Evolutionary conservation across 495 filamentous ascomycete species (phyloP), one percentile per base, ranked within the genome.

Genomic region (Penicillium goetzii): DNA sequence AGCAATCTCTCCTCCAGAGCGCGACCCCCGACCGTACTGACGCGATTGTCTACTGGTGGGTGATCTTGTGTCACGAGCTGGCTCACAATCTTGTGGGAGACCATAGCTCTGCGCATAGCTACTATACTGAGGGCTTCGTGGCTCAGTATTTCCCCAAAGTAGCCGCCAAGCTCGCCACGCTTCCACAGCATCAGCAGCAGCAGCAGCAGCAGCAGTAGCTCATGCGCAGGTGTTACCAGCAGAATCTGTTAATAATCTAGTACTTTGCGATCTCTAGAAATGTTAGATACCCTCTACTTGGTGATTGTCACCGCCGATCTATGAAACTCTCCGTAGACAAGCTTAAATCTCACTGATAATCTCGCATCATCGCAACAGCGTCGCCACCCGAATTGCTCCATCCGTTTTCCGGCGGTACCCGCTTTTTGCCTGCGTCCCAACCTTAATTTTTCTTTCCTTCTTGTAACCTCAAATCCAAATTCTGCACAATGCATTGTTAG

Each of bases 31-130:
- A 78, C 50, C 84, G 72, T 71, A 81, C 81, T 6, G 87, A 93
- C 41, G 92, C 93, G 2, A 72, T 88, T 38, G 84, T 89, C 9
- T 97, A 93, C 79, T 99, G 95, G 95, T 97, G 89, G 85, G 88
- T 97, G 50, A 90, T 91, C 15, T 70, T 97, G 61, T 93, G 91
- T 52, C 95, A 99, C 75, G 95, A 99, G 77, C 74, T 99, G 67
- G 93, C 96, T 52, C 95, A 99, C 75, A 98, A 98, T 70, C 74
- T 99, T 34, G 90, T 97, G 14, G 78, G 76, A 23, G 86, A 87
- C 56, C 93, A 97, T 76, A 90, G 88, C 70, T 81, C 90, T 21
- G 86, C 90, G 50, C 95, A 99, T 69, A 89, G 86, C 61, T 97
- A 88, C 72, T 97, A 96, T 69, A 92, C 71, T 8, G 83, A 85